Percentiles rank a stretch among this genome's conserved stretches.
Conservation (phyloP, 2,329 filamentous ascomycete species). For the Fusarium domesticum region DNA sequence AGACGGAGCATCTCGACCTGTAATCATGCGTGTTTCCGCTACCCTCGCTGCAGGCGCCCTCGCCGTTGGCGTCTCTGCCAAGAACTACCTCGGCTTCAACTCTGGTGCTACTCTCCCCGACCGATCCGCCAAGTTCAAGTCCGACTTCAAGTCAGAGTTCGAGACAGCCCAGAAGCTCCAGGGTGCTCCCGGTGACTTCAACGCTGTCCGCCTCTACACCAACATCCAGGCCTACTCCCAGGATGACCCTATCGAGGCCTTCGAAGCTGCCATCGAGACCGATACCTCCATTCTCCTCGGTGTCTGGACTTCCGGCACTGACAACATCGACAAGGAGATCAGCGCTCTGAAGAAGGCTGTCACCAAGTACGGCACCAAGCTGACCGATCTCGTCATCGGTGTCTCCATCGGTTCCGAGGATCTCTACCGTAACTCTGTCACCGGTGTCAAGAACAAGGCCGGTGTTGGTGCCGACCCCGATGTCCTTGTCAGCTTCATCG, state of each 20-base stretch:
- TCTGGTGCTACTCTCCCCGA: constrained; percentile 47
- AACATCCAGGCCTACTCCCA: constrained; percentile 64
- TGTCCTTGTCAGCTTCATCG: constrained; percentile 63
- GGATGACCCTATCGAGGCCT: constrained; percentile 74
- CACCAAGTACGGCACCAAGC: constrained; percentile 46
- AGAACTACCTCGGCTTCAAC: constrained; percentile 55
- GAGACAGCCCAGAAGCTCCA: constrained; percentile 36
- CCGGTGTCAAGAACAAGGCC: constrained; percentile 60
- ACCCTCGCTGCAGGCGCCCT: constrained; percentile 39
- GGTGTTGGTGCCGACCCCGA: constrained; percentile 59
- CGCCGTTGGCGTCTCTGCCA: constrained; percentile 39
- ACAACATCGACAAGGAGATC: constrained; percentile 59
- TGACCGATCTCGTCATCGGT: constrained; percentile 59
- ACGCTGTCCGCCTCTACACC: constrained; percentile 63
- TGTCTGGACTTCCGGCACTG: constrained; percentile 57
- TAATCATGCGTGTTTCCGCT: constrained; percentile 42
- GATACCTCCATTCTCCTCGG: constrained; percentile 62
- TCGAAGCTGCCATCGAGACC: constrained; percentile 66
- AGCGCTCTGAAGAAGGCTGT: constrained; percentile 57
- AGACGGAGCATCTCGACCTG: not conserved
- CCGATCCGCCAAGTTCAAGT: constrained; percentile 51
- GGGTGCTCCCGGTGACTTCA: constrained; percentile 51
- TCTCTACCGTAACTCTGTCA: constrained; percentile 60
- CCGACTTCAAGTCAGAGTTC: constrained; percentile 49
- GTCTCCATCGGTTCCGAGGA: constrained; percentile 67